Evolutionary conservation across 2,329 filamentous ascomycete species (phyloP), one percentile per base, ranked within the genome.

Genomic region (Pezicula carpinea): DNA sequence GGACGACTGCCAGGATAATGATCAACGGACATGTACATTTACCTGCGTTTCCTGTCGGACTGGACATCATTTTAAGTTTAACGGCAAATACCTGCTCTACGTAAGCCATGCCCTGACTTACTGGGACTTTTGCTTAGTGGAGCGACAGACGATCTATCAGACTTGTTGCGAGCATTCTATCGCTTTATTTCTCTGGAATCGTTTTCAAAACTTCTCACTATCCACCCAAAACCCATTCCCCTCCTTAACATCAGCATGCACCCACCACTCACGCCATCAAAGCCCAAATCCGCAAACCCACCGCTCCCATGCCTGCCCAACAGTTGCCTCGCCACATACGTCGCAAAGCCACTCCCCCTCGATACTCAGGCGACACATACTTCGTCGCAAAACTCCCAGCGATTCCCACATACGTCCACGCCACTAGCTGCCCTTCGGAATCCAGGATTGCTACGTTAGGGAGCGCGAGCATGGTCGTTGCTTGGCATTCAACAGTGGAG

Each of bases 351-450:
- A 13, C 47, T 55, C 1, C 59, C 1, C 59, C 57, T 17, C 61
- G 49, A 15, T 60, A 41, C n/a, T 54, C 50, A 17, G 54, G 53
- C 8, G 57, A n/a, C 2, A 63, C 60, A 51, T 59, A 63, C 7
- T 63, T 39, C 0, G 61, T 64, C 7, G 57, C 58, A 21, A 63
- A 47, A 40, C 51, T 56, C 0, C 57, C 56, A 45, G 62, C 59
- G 23, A 63, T 51, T 5, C 58, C 59, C 3, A 62, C 35, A 45
- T 59, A 63, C 1, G 49, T 57, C 61, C 61, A 64, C 1, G 60
- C 61, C 1, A 57, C 52, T 29, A 62, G 32, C 18, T 52, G 49
- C 1, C 48, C 51, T 0, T 49, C 23, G 0, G 38, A 5, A 41
- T 55, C 43, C 2, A 63, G 33, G 10, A 64, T 29, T 3, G 53